Percentiles rank a stretch among this genome's conserved stretches.
phyloP scores from a whole-genome alignment of 2,329 filamentous ascomycete species.

The Sporothrix euskadiensis region DNA sequence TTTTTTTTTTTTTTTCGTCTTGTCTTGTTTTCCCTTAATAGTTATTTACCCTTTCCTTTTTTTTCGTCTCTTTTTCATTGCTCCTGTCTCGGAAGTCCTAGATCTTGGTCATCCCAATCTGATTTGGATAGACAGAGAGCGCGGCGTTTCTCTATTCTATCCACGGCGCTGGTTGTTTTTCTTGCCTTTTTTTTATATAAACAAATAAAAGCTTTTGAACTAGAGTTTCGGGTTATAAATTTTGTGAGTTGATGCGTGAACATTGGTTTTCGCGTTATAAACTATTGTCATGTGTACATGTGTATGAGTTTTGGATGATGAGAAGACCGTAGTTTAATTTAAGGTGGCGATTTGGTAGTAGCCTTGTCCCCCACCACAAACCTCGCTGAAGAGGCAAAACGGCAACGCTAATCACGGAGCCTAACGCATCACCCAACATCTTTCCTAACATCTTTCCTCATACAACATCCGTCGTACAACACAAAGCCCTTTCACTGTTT shows the following conservation, averaged over 20 bases:
- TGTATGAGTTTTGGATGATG: neutral
- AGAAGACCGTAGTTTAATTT: neutral
- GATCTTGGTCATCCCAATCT: neutral
- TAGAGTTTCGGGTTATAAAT: neutral
- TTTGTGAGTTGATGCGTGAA: neutral
- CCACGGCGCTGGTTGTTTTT: neutral
- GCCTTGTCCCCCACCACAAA: slow-evolving; percentile 5
- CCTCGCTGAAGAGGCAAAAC: neutral
- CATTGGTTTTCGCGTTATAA: neutral
- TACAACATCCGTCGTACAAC: neutral
- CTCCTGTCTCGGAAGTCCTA: neutral
- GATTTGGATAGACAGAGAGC: slow-evolving; percentile 11
- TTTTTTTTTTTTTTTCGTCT: neutral
- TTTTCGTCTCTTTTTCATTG: neutral
- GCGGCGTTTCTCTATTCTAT: neutral
- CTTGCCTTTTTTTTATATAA: neutral
- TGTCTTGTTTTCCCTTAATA: neutral
- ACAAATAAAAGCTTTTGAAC: neutral
- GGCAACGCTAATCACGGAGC: neutral
- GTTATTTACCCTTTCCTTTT: neutral
- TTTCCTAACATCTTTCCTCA: neutral
- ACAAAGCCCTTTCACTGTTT: neutral
- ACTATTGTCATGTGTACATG: neutral
- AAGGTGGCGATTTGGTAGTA: neutral
- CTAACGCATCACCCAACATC: neutral